These are phyloP conservation scores for Alopecurus myosuroides DNA, from an alignment of 176 grass and related monocot genomes.

Conservation along the genomic window DNA sequence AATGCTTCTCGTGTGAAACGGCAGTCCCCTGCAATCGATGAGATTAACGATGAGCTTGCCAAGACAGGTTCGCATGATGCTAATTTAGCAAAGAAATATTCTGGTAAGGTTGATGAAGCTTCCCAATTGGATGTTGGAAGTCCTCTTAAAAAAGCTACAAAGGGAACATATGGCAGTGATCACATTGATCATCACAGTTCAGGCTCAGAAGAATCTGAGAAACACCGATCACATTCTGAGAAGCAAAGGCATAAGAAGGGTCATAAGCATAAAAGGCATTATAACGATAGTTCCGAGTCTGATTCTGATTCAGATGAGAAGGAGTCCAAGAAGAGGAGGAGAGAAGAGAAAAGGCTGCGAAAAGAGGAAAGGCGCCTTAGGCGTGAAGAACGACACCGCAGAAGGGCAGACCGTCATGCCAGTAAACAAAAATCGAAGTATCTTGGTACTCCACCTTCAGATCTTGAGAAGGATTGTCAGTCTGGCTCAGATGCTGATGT, in stretches of 20 bases:
- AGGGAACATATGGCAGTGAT: constrained; percentile 21
- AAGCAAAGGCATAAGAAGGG: constrained; percentile 63
- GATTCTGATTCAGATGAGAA: constrained; percentile 52
- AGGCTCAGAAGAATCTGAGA: constrained; percentile 49
- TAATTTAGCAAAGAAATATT: constrained; percentile 21
- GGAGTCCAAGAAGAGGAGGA: constrained; percentile 61
- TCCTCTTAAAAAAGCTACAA: constrained; percentile 35
- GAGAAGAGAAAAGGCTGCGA: constrained; percentile 64
- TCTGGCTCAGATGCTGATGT: constrained; percentile 47
- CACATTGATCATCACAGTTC: constrained; percentile 37
- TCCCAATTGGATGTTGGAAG: constrained; percentile 40
- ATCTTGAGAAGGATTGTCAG: constrained; percentile 37
- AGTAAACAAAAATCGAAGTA: constrained; percentile 47
- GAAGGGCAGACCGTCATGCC: constrained; percentile 48
- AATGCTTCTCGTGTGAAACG: background rate
- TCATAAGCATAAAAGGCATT: constrained; percentile 60
- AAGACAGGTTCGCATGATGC: constrained; percentile 1
- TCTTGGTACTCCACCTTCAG: constrained; percentile 25
- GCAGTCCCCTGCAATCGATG: constrained; percentile 10
- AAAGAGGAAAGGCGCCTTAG: constrained; percentile 80
- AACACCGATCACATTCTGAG: constrained; percentile 41
- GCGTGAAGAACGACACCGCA: constrained; percentile 65
- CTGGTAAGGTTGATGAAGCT: constrained; percentile 21
- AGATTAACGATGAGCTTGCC: background rate
- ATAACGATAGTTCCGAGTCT: constrained; percentile 56